Conservation (phyloP, 139 green algal genomes). For the Zygnema cylindricum region DNA sequence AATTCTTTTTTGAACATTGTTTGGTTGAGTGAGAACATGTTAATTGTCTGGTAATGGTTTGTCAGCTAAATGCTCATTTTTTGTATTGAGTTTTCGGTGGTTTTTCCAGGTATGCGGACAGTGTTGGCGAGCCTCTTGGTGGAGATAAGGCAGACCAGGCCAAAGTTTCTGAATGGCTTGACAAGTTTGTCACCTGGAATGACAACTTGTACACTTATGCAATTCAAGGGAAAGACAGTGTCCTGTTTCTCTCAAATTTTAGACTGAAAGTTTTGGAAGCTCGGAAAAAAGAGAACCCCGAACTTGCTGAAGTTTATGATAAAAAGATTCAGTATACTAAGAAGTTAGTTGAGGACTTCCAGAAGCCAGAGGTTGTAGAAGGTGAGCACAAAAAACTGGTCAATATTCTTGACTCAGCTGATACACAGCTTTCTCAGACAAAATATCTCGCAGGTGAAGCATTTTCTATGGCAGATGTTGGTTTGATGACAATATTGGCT, state of each 20-base stretch:
- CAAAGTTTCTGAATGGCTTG: neutral
- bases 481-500: constrained; percentile 14
- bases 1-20: no score
- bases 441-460: neutral
- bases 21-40: no score
- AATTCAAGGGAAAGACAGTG: neutral
- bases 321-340: neutral
- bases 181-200: constrained; percentile 10
- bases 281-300: neutral
- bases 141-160: neutral
- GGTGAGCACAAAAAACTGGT: constrained; percentile 6
- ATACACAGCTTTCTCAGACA: neutral
- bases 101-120: constrained; percentile 24
- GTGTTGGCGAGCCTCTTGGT: constrained; percentile 1
- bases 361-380: neutral
- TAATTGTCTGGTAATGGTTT: no score
- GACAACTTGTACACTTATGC: constrained; percentile 21
- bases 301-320: neutral
- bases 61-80: no score
- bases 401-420: neutral
- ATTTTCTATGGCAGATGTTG: constrained; percentile 24
- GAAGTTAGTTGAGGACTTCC: neutral
- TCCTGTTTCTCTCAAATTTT: neutral
- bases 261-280: constrained; percentile 14
- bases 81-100: no score